phyloP scores from a whole-genome alignment of 2,329 filamentous ascomycete genomes.

The Aspergillus aculeatus region DNA sequence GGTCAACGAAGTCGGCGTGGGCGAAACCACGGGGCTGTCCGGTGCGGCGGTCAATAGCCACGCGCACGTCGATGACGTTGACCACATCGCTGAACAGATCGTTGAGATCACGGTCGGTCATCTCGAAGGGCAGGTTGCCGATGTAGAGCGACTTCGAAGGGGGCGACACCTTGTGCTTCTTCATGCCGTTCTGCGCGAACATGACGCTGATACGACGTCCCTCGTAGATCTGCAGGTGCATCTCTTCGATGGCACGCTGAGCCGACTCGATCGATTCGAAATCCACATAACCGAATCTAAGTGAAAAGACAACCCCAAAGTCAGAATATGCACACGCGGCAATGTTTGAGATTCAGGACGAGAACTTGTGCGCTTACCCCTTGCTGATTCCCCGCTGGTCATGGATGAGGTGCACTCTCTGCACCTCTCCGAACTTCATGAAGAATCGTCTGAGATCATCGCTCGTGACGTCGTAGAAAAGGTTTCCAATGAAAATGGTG shows the following conservation, averaged over 20 bases:
- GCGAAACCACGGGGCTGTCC: conserved; percentile 81
- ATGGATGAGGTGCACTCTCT: conserved; percentile 55
- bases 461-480: conserved; percentile 66
- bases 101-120: conserved; percentile 80
- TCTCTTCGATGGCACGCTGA: conserved; percentile 54
- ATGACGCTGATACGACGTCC: conserved; percentile 65
- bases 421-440: conserved; percentile 56
- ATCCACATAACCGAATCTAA: conserved; percentile 66
- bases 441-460: conserved; percentile 62
- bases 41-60: conserved; percentile 77
- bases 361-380: conserved; percentile 53
- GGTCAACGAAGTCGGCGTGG: conserved; percentile 74
- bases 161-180: conserved; percentile 25
- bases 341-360: not conserved
- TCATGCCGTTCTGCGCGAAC: conserved; percentile 47
- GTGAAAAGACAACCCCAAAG: not conserved
- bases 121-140: conserved; percentile 82
- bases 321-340: not conserved
- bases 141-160: conserved; percentile 72
- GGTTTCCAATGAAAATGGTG: conserved; percentile 65
- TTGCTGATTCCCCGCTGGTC: conserved; percentile 66
- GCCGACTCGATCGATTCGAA: conserved; percentile 57
- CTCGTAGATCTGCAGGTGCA: conserved; percentile 61
- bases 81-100: conserved; percentile 69
- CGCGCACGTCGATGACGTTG: conserved; percentile 72